A percentile compares a stretch with the other conserved stretches of the same genome.
Conservation (phyloP, 805 yeast species). For the Wickerhamiella domercqiae region DNA sequence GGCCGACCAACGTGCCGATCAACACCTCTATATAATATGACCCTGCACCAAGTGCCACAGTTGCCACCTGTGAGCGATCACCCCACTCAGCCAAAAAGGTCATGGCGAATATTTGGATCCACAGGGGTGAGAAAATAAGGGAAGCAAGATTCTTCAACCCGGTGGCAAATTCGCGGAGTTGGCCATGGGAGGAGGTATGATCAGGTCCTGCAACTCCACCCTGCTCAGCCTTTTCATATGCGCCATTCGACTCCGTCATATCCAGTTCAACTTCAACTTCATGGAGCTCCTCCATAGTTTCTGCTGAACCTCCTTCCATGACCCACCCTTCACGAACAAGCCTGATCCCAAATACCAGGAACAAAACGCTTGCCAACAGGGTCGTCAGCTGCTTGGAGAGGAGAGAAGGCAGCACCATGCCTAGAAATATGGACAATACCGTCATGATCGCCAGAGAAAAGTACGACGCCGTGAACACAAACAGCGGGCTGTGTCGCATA, state of each 20-base stretch:
- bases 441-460: constrained; percentile 83
- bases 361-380: constrained; percentile 63
- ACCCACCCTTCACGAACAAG: constrained; percentile 65
- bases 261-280: constrained; percentile 93
- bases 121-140: constrained; percentile 64
- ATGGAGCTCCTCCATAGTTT: constrained; percentile 89
- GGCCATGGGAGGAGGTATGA: constrained; percentile 25
- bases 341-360: constrained; percentile 35
- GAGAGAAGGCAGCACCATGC: constrained; percentile 77
- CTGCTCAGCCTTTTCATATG: constrained; percentile 23
- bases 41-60: constrained; percentile 97
- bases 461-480: constrained; percentile 83
- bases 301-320: constrained; percentile 52
- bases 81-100: constrained; percentile 98
- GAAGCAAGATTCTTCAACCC: constrained; percentile 42
- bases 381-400: constrained; percentile 70
- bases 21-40: constrained; percentile 81
- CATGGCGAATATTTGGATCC: constrained; percentile 92
- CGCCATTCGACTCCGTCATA: constrained; percentile 37
- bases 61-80: constrained; percentile 94
- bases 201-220: constrained; percentile 14
- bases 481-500: constrained; percentile 70
- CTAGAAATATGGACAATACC: constrained; percentile 73
- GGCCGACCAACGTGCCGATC: constrained; percentile 81
- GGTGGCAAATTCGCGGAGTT: neutral